Conservation (phyloP, 2,329 filamentous ascomycete species). For the Colletotrichum chrysophilum region DNA sequence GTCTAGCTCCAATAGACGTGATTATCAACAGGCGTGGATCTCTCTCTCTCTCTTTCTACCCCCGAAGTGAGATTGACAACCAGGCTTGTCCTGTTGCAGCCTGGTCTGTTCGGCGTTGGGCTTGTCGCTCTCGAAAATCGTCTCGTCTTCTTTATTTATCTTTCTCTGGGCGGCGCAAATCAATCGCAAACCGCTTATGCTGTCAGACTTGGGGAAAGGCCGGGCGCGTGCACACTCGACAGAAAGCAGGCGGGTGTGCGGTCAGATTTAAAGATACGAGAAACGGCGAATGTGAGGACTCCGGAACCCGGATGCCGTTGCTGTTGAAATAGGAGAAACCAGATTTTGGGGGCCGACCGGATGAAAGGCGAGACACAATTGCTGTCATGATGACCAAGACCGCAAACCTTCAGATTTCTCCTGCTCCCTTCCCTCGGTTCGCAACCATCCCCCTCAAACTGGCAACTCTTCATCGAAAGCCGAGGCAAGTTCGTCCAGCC, state of each 20-base stretch:
- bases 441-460: neutral
- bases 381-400: neutral
- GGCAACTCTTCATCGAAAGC: neutral
- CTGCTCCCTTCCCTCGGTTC: neutral
- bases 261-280: neutral
- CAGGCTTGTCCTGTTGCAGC: neutral
- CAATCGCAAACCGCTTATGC: neutral
- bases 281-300: neutral
- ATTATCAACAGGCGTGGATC: neutral
- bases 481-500: neutral
- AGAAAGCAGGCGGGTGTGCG: neutral
- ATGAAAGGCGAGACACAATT: neutral
- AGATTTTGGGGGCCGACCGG: neutral
- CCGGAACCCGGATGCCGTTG: neutral
- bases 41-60: neutral
- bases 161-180: neutral
- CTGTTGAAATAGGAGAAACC: neutral
- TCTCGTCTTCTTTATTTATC: neutral
- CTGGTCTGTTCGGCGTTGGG: neutral
- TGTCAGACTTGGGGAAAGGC: neutral
- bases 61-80: neutral
- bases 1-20: neutral
- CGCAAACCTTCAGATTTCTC: neutral
- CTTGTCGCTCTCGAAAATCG: neutral
- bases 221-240: neutral